Evolutionary conservation across 192 early-diverging fungal genomes (phyloP), one percentile per base, ranked within the genome.

Genomic region (Pilaira anomala): DNA sequence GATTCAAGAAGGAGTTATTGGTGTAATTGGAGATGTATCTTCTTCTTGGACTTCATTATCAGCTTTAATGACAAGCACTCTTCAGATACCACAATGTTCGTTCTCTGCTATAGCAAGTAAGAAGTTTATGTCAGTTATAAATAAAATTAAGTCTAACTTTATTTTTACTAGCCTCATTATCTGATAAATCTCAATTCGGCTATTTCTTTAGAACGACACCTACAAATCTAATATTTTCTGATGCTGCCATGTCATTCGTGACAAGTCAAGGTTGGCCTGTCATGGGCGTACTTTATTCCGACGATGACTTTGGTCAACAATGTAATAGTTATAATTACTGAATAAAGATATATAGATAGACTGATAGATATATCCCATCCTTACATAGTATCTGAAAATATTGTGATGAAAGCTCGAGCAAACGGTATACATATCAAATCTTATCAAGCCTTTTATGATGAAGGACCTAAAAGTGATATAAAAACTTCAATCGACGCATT

Each of bases 131-230:
- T 9, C 6, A 18, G 11, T 30, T 57, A 42, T 2, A 26, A 26
- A 51, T 40, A 44, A 3, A 42, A 54, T 18, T 19, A 26, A 44
- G 19, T 40, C 21, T 33, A 22, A 41, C 51, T 25, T 45, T 41
- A 68, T 49, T 62, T 53, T 65, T n/a, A 8, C 7, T 62, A 81
- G 79, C 74, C 12, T 76, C 75, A 49, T 49, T 81, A 14, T 81
- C 79, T 14, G 73, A 68, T 46, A 81, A 81, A 40, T 69, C 75
- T 3, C 74, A 81, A 33, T 81, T 74, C 51, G 56, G 66, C 7
- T 72, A 78, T 40, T 81, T 81, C 62, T 78, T 76, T 52, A 70
- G 79, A 57, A 81, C 79, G 0, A 74, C 78, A n/a, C 76, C 76
- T n/a, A 81, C 79, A 6, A 74, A 81, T 48, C 21, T 78, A 9